A percentile compares a stretch with the other conserved stretches of the same genome.
Conservation (phyloP, 2,329 filamentous ascomycete species). For the Epicoccum sorghinum region DNA sequence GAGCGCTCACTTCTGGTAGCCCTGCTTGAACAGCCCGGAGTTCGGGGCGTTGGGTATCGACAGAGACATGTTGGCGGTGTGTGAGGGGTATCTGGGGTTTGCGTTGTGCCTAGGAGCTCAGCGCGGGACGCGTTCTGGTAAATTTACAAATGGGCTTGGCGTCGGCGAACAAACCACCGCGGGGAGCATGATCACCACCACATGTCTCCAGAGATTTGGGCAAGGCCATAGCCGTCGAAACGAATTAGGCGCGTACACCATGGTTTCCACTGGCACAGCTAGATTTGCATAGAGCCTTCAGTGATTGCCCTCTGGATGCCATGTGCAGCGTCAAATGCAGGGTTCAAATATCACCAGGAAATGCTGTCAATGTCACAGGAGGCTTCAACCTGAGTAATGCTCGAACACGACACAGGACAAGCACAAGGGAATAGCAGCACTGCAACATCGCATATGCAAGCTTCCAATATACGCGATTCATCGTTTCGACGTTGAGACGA, state of each 20-base stretch:
- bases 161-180: slow-evolving; percentile 3
- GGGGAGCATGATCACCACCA: not conserved
- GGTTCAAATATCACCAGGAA: not conserved
- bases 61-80: slow-evolving; percentile 76
- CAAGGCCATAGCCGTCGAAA: no score
- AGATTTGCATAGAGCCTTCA: not conserved
- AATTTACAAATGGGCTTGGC: slow-evolving; percentile 16
- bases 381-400: not conserved
- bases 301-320: not conserved
- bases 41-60: slow-evolving; percentile 95
- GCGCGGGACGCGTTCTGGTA: slow-evolving; percentile 38
- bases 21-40: slow-evolving; percentile 89
- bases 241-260: no score
- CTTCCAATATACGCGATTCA: not conserved
- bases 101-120: slow-evolving; percentile 36
- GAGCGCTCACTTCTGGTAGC: slow-evolving; percentile 84
- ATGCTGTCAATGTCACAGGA: not conserved
- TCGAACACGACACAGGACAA: not conserved
- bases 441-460: not conserved
- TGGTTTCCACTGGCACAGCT: no score
- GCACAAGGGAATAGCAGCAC: no score
- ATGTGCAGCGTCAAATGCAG: not conserved
- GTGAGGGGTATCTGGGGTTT: slow-evolving; percentile 40
- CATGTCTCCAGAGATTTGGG: not conserved
- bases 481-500: not conserved